Conservation (phyloP, 2,329 filamentous ascomycete genomes). For the Escovopsis sp. region DNA sequence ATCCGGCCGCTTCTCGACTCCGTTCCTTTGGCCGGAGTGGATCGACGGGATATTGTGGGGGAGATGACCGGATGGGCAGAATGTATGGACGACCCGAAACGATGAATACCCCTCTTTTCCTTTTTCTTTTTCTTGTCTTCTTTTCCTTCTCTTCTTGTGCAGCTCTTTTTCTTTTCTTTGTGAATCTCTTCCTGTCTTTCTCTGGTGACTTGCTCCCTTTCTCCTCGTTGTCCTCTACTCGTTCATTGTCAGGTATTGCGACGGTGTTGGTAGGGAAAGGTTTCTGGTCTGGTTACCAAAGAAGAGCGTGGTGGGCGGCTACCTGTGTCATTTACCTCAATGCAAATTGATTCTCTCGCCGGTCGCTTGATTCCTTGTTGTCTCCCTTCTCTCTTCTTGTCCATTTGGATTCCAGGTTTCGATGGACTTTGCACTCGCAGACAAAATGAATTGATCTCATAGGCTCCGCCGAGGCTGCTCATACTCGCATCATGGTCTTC, state of each 20-base stretch:
- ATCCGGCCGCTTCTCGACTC: too few relatives aligned
- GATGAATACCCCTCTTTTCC: conserved; percentile 28
- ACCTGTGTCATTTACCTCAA: not conserved
- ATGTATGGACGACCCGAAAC: conserved; percentile 30
- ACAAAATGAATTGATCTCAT: too few relatives aligned
- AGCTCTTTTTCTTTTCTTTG: conserved; percentile 12
- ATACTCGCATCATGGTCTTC: too few relatives aligned
- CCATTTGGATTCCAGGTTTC: too few relatives aligned
- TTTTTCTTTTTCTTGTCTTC: conserved; percentile 13
- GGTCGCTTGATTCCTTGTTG: too few relatives aligned
- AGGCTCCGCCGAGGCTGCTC: too few relatives aligned
- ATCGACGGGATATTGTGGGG: conserved; percentile 6
- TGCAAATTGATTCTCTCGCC: too few relatives aligned
- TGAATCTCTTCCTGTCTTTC: conserved; percentile 1
- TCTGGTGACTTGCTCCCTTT: not conserved
- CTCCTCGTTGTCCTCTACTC: not conserved
- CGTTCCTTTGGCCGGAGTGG: too few relatives aligned
- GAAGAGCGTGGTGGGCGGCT: conserved; percentile 3
- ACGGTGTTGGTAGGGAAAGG: conserved; percentile 1
- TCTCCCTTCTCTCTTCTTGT: too few relatives aligned
- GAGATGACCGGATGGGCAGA: conserved; percentile 23
- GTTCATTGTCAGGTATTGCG: conserved; percentile 2
- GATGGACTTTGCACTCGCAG: too few relatives aligned
- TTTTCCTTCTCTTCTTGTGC: conserved; percentile 10
- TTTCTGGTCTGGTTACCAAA: conserved; percentile 12